A percentile compares a stretch with the other conserved stretches of the same genome.
Evolutionary conservation across 2,329 filamentous ascomycete genomes (phyloP).

Genomic region (Coleophoma crateriformis): DNA sequence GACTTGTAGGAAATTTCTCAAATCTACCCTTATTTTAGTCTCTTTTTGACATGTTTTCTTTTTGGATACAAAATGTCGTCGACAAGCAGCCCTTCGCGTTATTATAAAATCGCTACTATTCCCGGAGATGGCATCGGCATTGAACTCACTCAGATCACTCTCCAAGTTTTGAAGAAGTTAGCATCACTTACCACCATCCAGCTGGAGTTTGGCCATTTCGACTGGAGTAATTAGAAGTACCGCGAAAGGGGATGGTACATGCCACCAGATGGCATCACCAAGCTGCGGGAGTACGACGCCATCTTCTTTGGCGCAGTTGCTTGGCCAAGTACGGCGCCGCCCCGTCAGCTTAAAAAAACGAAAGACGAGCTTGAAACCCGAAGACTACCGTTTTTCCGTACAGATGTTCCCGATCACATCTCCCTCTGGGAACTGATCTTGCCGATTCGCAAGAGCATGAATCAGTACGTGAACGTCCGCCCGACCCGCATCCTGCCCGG

Average conservation of each 20-base stretch:
- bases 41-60: too few species aligned
- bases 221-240: slow-evolving; percentile 53
- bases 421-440: slow-evolving; percentile 59
- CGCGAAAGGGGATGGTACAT: slow-evolving; percentile 52
- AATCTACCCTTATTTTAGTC: too few species aligned
- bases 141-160: slow-evolving; percentile 51
- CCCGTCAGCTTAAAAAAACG: too few species aligned
- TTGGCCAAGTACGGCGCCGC: slow-evolving; percentile 35
- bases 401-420: slow-evolving; percentile 55
- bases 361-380: too few species aligned
- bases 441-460: slow-evolving; percentile 42
- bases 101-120: slow-evolving; percentile 48
- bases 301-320: slow-evolving; percentile 54
- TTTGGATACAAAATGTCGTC: too few species aligned
- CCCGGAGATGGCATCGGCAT: slow-evolving; percentile 56
- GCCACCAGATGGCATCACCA: slow-evolving; percentile 46
- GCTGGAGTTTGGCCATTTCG: slow-evolving; percentile 50
- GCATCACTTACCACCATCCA: slow-evolving; percentile 44
- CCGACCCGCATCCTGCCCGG: slow-evolving; percentile 53
- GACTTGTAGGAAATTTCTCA: too few species aligned
- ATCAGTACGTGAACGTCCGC: slow-evolving; percentile 59
- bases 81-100: too few species aligned
- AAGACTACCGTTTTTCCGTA: too few species aligned
- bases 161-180: slow-evolving; percentile 52
- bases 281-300: slow-evolving; percentile 46